Evolutionary conservation across 2,329 filamentous ascomycete species (phyloP).

Genomic region (Microthyrium microscopicum): DNA sequence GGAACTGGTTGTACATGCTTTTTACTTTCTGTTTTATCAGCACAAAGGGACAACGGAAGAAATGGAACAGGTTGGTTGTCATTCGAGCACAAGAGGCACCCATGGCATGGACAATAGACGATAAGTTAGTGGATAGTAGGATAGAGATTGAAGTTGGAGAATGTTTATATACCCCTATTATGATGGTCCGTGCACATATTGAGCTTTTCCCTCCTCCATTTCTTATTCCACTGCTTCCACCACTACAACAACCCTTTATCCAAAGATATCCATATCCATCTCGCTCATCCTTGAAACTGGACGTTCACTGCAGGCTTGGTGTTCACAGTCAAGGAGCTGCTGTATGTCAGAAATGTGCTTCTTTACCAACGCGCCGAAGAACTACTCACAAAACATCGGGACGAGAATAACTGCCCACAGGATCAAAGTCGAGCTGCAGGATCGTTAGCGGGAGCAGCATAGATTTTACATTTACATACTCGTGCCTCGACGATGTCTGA

Average conservation of each 20-base stretch:
- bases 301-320: constrained; percentile 10
- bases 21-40: too few species aligned
- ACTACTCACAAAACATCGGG: constrained; percentile 25
- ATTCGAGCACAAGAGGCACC: too few species aligned
- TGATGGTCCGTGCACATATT: too few species aligned
- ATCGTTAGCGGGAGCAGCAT: not conserved
- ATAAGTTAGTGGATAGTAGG: too few species aligned
- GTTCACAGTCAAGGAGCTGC: constrained; percentile 11
- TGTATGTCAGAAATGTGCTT: constrained; percentile 1
- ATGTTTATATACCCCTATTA: too few species aligned
- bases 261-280: not conserved
- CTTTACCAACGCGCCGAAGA: not conserved
- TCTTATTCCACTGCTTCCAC: too few species aligned
- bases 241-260: not conserved
- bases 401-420: constrained; percentile 25
- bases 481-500: constrained; percentile 21
- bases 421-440: constrained; percentile 26
- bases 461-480: constrained; percentile 13
- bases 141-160: too few species aligned
- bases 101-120: too few species aligned
- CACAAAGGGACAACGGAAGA: too few species aligned
- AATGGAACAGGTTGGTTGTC: too few species aligned
- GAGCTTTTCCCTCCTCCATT: too few species aligned
- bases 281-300: not conserved
- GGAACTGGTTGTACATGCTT: too few species aligned